These are phyloP conservation scores for Geosmithia putterillii DNA, from an alignment of 2,329 filamentous ascomycete genomes.

Conservation along the genomic window DNA sequence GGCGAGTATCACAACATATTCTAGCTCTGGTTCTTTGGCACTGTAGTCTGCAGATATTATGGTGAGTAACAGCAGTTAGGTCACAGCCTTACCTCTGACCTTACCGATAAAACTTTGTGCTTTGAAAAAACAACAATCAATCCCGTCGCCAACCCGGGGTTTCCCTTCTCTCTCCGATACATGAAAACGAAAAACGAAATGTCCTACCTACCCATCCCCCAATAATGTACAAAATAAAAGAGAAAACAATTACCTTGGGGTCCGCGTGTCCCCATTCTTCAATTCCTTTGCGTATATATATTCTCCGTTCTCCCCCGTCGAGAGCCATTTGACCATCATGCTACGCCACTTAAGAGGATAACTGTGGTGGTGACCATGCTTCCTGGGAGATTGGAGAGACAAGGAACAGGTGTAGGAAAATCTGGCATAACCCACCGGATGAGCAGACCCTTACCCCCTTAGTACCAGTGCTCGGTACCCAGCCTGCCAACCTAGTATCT, in stretches of 20 bases:
- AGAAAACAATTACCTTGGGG: no score
- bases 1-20: not conserved
- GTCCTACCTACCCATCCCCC: not conserved
- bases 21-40: not conserved
- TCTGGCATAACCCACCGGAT: conserved; percentile 1
- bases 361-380: no score
- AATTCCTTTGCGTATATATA: no score
- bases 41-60: not conserved
- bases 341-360: no score
- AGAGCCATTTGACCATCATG: no score
- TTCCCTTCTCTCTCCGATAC: not conserved
- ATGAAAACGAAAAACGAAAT: not conserved
- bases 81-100: conserved; percentile 3
- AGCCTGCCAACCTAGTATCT: conserved; percentile 36
- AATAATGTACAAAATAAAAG: not conserved
- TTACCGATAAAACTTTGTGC: not conserved
- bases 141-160: not conserved
- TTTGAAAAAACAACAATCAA: not conserved
- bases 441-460: no score
- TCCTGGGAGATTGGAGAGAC: not conserved
- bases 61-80: not conserved
- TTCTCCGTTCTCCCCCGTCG: no score
- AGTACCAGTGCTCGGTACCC: not conserved
- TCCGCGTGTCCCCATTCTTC: no score
- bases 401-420: not conserved